Evolutionary conservation across 441 rosid genomes (phyloP).

Genomic region (Pelargonium fulgidum): DNA sequence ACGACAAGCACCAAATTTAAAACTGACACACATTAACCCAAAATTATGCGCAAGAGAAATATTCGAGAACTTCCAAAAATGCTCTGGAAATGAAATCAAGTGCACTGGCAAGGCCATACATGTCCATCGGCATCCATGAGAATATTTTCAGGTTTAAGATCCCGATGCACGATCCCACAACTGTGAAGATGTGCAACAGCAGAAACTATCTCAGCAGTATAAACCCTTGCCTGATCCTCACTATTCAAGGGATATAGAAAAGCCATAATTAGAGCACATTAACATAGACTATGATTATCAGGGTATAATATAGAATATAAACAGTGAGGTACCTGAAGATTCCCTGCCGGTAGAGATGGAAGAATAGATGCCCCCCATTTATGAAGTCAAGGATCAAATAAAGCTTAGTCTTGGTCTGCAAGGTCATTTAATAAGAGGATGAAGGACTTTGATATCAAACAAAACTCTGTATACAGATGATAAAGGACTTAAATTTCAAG

Average conservation of each 20-base stretch:
- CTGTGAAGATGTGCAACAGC: constrained; percentile 78
- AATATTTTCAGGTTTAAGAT: constrained; percentile 72
- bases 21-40: background rate
- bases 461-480: background rate
- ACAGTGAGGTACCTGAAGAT: constrained; percentile 47
- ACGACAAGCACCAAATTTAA: constrained; percentile 8
- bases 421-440: constrained; percentile 6
- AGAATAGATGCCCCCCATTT: constrained; percentile 77
- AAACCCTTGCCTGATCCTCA: constrained; percentile 71
- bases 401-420: constrained; percentile 67
- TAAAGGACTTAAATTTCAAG: background rate
- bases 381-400: constrained; percentile 67
- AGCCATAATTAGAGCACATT: constrained; percentile 19
- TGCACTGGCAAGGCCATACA: constrained; percentile 31
- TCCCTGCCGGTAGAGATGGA: constrained; percentile 67
- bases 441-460: background rate
- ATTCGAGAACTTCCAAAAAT: constrained; percentile 12
- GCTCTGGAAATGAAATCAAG: constrained; percentile 13
- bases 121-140: constrained; percentile 65
- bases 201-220: constrained; percentile 67
- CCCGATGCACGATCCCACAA: constrained; percentile 60
- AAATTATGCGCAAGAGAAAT: background rate
- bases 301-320: constrained; percentile 3
- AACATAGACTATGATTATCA: background rate
- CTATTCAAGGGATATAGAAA: constrained; percentile 29